Evolutionary conservation across 805 yeast genomes (phyloP), one percentile per base, ranked within the genome.

Genomic region (Starmerella floricola): DNA sequence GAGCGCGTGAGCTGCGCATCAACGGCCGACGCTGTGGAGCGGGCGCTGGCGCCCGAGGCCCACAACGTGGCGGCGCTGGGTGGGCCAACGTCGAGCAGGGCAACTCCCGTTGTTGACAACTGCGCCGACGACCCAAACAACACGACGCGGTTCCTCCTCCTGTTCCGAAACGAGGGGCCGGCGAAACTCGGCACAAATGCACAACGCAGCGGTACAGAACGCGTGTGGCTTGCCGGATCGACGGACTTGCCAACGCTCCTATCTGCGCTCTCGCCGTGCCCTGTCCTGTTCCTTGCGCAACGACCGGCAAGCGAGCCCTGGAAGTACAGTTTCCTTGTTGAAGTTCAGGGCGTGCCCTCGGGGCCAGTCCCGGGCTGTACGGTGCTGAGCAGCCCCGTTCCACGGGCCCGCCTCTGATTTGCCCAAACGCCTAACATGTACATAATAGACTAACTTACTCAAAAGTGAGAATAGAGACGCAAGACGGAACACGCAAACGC

Each of bases 1-100:
- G 69, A 68, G 39, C 68, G 62, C 46, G 66, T 80, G 15, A 95
- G 86, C 59, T 68, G 78, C 2, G 67, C 71, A 2, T 84, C 95
- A 0, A 88, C 97, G 0, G 79, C 95, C 0, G 73, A 72, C 51
- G 97, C 95, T 1, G 95, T 91, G 0, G 75, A 75, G 48, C 59
- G 71, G 35, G 80, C 83, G 2, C 66, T 50, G 31, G 67, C 50
- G 44, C 45, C 68, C 4, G 61, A 71, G 3, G 79, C 87, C 8
- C 86, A 94, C 8, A 78, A 85, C 47, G 86, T 85, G 1, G 74
- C 91, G 20, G 58, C 62, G 11, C 71, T 76, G 42, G 88, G 94
- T 3, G 73, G 86, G 6, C 64, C 65, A 13, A 62, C 78, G 13
- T 74, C 77, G 49, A 74, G 77, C 48, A 62, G 68, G 1, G 69